phyloP scores from a whole-genome alignment of 768 basidiomycete species.

The Butyriboletus loyo region DNA sequence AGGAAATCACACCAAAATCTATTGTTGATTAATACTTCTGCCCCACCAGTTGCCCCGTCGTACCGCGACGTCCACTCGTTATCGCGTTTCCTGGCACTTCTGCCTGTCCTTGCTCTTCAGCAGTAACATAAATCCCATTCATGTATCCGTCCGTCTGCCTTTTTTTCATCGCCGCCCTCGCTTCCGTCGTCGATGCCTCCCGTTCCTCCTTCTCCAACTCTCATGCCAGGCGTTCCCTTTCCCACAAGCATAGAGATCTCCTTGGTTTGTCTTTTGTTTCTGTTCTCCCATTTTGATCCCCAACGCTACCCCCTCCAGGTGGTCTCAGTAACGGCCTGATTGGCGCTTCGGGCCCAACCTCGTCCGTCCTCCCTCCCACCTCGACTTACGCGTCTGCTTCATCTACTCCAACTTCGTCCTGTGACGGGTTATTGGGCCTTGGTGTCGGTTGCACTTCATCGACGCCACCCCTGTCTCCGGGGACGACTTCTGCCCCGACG shows the following conservation, averaged over 20 bases:
- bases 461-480: not conserved
- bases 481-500: not conserved
- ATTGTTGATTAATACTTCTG: not conserved
- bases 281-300: not conserved
- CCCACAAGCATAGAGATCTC: constrained; percentile 23
- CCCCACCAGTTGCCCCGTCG: constrained; percentile 1
- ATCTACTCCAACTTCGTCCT: constrained; percentile 9
- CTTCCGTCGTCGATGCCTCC: constrained; percentile 30
- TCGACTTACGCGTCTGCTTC: constrained; percentile 3
- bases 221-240: constrained; percentile 34
- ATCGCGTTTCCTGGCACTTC: not conserved
- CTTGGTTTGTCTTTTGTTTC: constrained; percentile 8
- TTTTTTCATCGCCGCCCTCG: constrained; percentile 29
- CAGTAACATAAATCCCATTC: constrained; percentile 27
- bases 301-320: constrained; percentile 1
- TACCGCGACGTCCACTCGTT: constrained; percentile 41
- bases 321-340: not conserved
- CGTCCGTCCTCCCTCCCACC: constrained; percentile 13
- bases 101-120: constrained; percentile 27
- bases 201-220: constrained; percentile 40
- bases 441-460: constrained; percentile 15
- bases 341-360: constrained; percentile 1
- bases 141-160: constrained; percentile 22
- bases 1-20: constrained; percentile 1
- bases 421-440: constrained; percentile 19